Percentiles rank a stretch among this genome's conserved stretches.
Conservation (phyloP, 495 filamentous ascomycete genomes). For the Aspergillus conjunctus region DNA sequence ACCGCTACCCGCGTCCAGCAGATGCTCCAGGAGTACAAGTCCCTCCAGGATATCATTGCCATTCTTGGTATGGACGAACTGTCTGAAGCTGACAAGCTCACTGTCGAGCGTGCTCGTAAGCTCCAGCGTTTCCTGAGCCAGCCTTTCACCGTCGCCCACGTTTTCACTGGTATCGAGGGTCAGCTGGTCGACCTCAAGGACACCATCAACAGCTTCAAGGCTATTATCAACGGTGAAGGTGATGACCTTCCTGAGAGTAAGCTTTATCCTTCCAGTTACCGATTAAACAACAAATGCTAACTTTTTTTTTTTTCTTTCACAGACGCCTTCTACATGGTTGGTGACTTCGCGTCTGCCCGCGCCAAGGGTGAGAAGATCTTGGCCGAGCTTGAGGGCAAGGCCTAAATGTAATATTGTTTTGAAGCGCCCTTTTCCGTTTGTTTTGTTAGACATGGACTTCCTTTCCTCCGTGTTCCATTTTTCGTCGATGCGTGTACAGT, state of each 20-base stretch:
- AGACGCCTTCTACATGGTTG: conserved; percentile 97
- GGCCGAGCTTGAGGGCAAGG: conserved; percentile 81
- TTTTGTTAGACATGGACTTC: conserved; percentile 39
- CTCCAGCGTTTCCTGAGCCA: conserved; percentile 99
- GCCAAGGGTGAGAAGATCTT: conserved; percentile 99
- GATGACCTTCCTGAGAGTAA: conserved; percentile 90
- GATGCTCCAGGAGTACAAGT: conserved; percentile 99
- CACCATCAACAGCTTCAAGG: conserved; percentile 96
- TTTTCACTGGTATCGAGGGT: conserved; percentile 99
- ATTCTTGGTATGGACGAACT: conserved; percentile 99
- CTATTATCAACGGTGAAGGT: conserved; percentile 91
- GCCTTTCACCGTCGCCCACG: conserved; percentile 98
- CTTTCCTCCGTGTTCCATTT: conserved; percentile 41
- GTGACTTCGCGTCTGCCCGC: conserved; percentile 88
- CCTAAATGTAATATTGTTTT: conserved; percentile 58
- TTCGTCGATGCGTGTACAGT: conserved; percentile 51
- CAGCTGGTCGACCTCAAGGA: conserved; percentile 96
- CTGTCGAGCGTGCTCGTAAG: conserved; percentile 99
- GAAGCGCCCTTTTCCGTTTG: conserved; percentile 37
- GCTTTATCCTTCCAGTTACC: conserved; percentile 12
- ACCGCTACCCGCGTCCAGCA: conserved; percentile 94
- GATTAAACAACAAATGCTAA: conserved; percentile 15
- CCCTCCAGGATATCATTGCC: conserved; percentile 99
- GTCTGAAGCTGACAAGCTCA: conserved; percentile 98
- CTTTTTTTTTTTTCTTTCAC: background rate